Evolutionary conservation across 2,329 filamentous ascomycete genomes (phyloP).

Genomic region (Fusarium stilboides): DNA sequence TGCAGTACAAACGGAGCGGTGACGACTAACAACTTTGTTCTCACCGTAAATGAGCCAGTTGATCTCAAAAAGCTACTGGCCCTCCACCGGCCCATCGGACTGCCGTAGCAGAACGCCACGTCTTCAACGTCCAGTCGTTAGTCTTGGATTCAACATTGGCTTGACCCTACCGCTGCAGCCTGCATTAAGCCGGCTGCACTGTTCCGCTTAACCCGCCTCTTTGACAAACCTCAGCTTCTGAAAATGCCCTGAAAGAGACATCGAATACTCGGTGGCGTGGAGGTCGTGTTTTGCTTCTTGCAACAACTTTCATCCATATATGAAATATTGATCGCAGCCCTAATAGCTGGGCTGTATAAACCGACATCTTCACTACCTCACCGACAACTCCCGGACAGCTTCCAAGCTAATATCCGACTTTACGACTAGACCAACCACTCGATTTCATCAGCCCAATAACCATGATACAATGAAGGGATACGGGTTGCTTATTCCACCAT

Average conservation of each 20-base stretch:
- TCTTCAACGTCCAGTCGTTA: conserved; percentile 33
- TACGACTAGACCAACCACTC: background rate
- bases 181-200: conserved; percentile 19
- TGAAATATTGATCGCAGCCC: conserved; percentile 8
- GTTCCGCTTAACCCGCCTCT: conserved; percentile 30
- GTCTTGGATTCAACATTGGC: conserved; percentile 23
- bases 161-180: conserved; percentile 26
- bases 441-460: background rate
- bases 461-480: conserved; percentile 45
- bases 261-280: conserved; percentile 19
- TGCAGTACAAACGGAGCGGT: conserved; percentile 11
- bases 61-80: conserved; percentile 13
- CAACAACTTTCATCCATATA: conserved; percentile 7
- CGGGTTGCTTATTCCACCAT: conserved; percentile 46
- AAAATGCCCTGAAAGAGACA: conserved; percentile 26
- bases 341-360: background rate
- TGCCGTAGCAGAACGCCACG: conserved; percentile 33
- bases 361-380: background rate
- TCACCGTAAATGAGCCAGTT: conserved; percentile 3
- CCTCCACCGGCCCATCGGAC: conserved; percentile 30
- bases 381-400: background rate
- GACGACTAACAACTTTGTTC: background rate
- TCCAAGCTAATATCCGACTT: background rate
- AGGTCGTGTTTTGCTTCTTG: conserved; percentile 24
- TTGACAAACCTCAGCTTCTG: conserved; percentile 19